Evolutionary conservation across 305 asterid species (phyloP).

Genomic region (Fraxinus latifolia): DNA sequence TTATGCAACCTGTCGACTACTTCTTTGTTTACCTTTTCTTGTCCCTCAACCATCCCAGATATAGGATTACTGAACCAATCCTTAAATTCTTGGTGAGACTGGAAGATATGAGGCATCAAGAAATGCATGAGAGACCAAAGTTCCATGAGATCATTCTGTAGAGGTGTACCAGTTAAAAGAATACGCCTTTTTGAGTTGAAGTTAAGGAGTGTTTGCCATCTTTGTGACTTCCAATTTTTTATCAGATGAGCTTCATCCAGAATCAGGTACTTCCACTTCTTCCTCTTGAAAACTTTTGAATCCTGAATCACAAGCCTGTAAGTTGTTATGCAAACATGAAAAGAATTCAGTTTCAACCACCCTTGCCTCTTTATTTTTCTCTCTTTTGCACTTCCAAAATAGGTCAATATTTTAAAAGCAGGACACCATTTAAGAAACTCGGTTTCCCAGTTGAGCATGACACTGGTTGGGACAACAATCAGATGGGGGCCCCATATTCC

Average conservation of each 20-base stretch:
- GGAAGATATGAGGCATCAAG: constrained; percentile 98
- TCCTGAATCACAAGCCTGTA: constrained; percentile 98
- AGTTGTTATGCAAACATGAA: constrained; percentile 95
- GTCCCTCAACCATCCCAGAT: constrained; percentile 98
- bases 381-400: constrained; percentile 98
- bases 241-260: constrained; percentile 98
- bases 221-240: constrained; percentile 98
- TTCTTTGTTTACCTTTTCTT: constrained; percentile 92
- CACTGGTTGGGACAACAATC: constrained; percentile 98
- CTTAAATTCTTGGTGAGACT: constrained; percentile 99
- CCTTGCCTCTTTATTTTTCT: constrained; percentile 94
- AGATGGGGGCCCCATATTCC: constrained; percentile 99
- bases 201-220: constrained; percentile 99
- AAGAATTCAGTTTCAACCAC: constrained; percentile 91
- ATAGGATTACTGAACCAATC: constrained; percentile 99
- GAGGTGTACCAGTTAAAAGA: constrained; percentile 95
- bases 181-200: constrained; percentile 97
- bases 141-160: constrained; percentile 99
- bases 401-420: constrained; percentile 96
- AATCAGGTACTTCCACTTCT: constrained; percentile 98
- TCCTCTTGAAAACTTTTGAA: constrained; percentile 90
- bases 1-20: constrained; percentile 97
- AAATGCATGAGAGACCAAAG: constrained; percentile 99
- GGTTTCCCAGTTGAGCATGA: constrained; percentile 99
- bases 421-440: constrained; percentile 99